Evolutionary conservation across 768 basidiomycete genomes (phyloP).

Genomic region (Trametes cubensis): DNA sequence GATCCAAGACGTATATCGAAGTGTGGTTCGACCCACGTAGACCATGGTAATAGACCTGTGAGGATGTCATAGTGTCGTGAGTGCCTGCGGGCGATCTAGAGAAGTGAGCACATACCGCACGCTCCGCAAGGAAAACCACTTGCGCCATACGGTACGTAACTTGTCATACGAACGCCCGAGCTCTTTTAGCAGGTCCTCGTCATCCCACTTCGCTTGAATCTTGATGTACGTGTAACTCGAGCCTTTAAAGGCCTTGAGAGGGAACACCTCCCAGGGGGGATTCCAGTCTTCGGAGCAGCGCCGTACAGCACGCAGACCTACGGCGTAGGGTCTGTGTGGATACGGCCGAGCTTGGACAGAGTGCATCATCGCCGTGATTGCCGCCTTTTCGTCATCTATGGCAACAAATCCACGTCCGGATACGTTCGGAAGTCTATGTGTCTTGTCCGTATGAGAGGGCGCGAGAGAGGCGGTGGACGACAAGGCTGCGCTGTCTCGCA

Average conservation of each 20-base stretch:
- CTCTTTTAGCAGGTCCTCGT: constrained; percentile 21
- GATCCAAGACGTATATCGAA: not conserved
- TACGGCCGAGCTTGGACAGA: constrained; percentile 5
- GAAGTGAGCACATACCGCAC: constrained; percentile 20
- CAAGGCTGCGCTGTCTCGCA: not conserved
- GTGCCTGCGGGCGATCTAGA: not conserved
- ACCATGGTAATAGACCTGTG: constrained; percentile 28
- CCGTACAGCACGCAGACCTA: constrained; percentile 12
- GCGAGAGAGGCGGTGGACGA: not conserved
- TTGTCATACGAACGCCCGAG: constrained; percentile 22
- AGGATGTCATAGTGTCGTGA: not conserved
- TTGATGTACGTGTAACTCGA: constrained; percentile 19
- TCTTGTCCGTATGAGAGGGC: not conserved
- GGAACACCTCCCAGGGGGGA: constrained; percentile 27
- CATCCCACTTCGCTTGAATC: constrained; percentile 26
- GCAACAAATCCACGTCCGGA: not conserved
- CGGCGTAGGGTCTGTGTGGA: constrained; percentile 19
- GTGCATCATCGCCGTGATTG: not conserved
- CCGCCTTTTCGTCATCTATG: not conserved
- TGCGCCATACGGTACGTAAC: constrained; percentile 27
- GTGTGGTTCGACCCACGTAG: constrained; percentile 3
- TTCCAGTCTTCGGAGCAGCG: constrained; percentile 19
- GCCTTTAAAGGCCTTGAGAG: constrained; percentile 29
- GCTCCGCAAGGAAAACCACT: constrained; percentile 25
- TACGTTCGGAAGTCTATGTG: not conserved